A percentile compares a stretch with the other conserved stretches of the same genome.
phyloP scores from a whole-genome alignment of 1,284 basidiomycete species.

The Polyporus tsugae region DNA sequence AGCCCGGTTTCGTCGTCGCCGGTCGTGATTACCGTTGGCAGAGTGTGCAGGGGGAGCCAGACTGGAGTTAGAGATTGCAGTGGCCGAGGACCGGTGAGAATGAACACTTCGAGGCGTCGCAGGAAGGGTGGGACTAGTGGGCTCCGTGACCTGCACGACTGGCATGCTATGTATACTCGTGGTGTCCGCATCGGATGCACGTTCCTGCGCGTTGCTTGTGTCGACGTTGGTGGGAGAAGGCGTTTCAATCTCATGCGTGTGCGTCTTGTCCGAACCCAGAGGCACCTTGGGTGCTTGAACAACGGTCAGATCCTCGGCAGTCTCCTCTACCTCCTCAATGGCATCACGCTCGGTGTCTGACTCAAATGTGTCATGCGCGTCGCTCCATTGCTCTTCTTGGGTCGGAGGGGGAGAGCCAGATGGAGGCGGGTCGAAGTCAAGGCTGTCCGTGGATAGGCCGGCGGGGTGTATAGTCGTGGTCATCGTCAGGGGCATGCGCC shows the following conservation, averaged over 20 bases:
- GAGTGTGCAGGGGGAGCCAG: conserved; percentile 34
- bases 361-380: conserved; percentile 48
- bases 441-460: conserved; percentile 41
- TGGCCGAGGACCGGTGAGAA: conserved; percentile 31
- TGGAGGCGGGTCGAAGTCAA: conserved; percentile 35
- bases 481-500: conserved; percentile 26
- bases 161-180: conserved; percentile 69
- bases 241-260: conserved; percentile 38
- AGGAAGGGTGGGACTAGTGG: conserved; percentile 40
- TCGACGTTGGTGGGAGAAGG: conserved; percentile 41
- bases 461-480: conserved; percentile 33
- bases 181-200: conserved; percentile 47
- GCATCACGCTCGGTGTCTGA: conserved; percentile 48
- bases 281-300: conserved; percentile 47
- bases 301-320: conserved; percentile 42
- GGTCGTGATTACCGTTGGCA: conserved; percentile 29
- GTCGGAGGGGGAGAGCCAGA: conserved; percentile 34
- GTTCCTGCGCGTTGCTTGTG: conserved; percentile 35
- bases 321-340: conserved; percentile 40
- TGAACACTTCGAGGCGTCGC: conserved; percentile 40
- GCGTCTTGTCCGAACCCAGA: conserved; percentile 45
- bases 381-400: conserved; percentile 49
- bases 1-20: conserved; percentile 37
- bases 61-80: conserved; percentile 29
- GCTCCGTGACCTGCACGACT: conserved; percentile 56